Evolutionary conservation across 2,329 filamentous ascomycete species (phyloP).

Genomic region (Alternaria sp.): DNA sequence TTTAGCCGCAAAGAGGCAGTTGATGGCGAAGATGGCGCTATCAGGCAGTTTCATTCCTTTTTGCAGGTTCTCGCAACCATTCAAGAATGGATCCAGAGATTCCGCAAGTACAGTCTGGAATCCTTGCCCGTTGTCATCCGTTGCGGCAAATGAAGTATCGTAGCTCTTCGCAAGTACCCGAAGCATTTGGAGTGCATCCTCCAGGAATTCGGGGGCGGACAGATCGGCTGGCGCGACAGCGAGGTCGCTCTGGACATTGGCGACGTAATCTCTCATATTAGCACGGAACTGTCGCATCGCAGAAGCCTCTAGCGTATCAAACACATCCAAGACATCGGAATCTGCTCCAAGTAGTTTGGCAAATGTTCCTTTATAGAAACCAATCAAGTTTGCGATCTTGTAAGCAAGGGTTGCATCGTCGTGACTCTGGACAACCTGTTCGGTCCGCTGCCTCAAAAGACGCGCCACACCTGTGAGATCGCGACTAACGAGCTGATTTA

Average conservation of each 20-base stretch:
- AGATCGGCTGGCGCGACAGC: constrained; percentile 75
- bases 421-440: constrained; percentile 90
- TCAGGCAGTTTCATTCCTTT: constrained; percentile 65
- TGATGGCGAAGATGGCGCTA: constrained; percentile 73
- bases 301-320: constrained; percentile 73
- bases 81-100: constrained; percentile 84
- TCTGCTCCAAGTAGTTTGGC: constrained; percentile 74
- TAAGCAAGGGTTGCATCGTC: constrained; percentile 89
- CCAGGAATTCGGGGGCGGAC: constrained; percentile 78
- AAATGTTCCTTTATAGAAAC: constrained; percentile 89
- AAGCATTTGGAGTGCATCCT: constrained; percentile 79
- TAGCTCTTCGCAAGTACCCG: constrained; percentile 82
- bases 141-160: constrained; percentile 74
- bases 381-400: constrained; percentile 85
- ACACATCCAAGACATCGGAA: constrained; percentile 72
- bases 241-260: constrained; percentile 74
- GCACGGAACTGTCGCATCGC: constrained; percentile 83
- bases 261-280: constrained; percentile 80
- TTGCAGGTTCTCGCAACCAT: constrained; percentile 73
- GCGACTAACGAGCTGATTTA: constrained; percentile 85
- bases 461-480: constrained; percentile 81
- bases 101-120: constrained; percentile 79
- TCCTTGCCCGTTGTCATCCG: constrained; percentile 64
- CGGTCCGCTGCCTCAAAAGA: constrained; percentile 85
- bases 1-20: constrained; percentile 69